Base-by-base conservation (phyloP, 352 stramenopile genomes). In the Thraustotheca clavata region DNA sequence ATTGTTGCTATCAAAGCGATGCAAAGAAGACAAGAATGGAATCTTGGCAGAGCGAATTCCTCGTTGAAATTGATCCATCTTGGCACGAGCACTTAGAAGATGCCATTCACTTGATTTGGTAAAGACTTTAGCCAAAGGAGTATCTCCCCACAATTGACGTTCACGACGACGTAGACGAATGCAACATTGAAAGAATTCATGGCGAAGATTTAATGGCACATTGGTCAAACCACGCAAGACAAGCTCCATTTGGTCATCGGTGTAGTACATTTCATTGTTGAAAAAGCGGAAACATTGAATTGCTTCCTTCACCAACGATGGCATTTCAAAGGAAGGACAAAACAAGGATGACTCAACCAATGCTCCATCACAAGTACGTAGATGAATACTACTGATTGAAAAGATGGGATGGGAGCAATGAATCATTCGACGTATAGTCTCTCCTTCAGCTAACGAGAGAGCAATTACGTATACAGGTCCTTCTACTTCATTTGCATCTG, bases 191-290 rank as follows among this genome's bases (percentile, higher is more conserved):
- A 95, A 96, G 62, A 96, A 95, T 36, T 91, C 80, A 60, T 93
- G 80, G 4, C 87, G 86, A 24, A 86, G 67, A 29, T 73, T 69
- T 57, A 94, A 80, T 2, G 83, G 79, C 24, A 92, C 70, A 3
- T 68, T 62, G 0, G 63, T 48, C 3, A 96, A 69, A 3, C 86
- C 87, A 4, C 72, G 72, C 24, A 99, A 69, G 14, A 99, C 73
- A 39, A 97, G 66, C 63, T 93, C 94, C 0, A 99, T 69, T 68
- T 99, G 94, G 5, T 80, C 67, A 9, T 94, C 89, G 57, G 92
- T 91, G 77, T 98, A 99, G 65, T 99, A 98, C 67, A 99, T 96
- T 65, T 98, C 91, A 73, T 95, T 98, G 77, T 99, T 98, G 73
- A 99, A 97, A 74, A 98, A 99, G 7, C 96, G 88, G 65, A 97